These are phyloP conservation scores for Cynara cardunculus DNA, from an alignment of 129 eudicot species.

Conservation along the genomic window DNA sequence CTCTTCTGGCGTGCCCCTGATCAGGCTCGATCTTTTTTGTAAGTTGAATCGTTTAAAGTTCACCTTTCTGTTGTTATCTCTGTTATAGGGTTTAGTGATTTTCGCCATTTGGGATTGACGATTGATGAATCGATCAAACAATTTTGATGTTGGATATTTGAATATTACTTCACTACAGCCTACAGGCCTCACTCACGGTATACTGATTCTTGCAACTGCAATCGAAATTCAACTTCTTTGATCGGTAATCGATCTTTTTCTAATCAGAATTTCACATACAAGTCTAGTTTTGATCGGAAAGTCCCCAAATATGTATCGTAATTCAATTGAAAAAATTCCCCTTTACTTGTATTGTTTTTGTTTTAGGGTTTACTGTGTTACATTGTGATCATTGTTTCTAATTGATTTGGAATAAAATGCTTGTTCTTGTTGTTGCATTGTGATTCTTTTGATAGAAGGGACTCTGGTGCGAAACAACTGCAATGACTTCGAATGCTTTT, in stretches of 20 bases:
- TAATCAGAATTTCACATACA: too few species aligned
- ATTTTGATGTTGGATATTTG: too few species aligned
- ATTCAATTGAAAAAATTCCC: neutral
- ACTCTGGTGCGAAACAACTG: neutral
- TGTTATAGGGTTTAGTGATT: neutral
- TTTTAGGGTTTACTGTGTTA: neutral
- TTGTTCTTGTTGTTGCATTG: neutral
- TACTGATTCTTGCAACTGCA: too few species aligned
- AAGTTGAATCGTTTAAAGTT: neutral
- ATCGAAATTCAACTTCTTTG: too few species aligned
- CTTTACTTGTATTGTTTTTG: neutral
- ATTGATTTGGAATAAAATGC: neutral
- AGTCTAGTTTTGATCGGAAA: too few species aligned
- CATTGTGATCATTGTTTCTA: too few species aligned
- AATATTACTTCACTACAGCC: too few species aligned
- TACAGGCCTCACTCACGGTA: too few species aligned
- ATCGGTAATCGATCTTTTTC: too few species aligned
- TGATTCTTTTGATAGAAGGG: neutral
- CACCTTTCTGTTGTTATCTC: neutral
- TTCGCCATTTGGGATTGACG: too few species aligned
- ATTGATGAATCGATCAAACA: too few species aligned
- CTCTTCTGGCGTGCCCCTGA: neutral
- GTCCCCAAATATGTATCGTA: neutral
- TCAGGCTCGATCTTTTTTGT: neutral
- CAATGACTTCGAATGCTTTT: neutral